These are phyloP conservation scores for Ilex paraguariensis DNA, from an alignment of 305 asterid genomes.

Conservation along the genomic window DNA sequence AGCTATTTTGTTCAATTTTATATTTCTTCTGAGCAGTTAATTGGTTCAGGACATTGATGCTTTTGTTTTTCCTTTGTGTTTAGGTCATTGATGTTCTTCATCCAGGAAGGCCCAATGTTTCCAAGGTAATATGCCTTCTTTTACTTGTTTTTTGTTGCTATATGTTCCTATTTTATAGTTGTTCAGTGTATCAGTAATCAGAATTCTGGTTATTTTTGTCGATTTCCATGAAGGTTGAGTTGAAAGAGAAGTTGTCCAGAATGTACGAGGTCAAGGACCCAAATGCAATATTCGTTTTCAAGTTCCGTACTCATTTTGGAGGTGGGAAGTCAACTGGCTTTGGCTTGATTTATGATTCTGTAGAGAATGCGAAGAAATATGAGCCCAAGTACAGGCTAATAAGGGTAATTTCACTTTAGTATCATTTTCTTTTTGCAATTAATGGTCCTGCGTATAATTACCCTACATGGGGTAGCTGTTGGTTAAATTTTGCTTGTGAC, in stretches of 20 bases:
- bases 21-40: too few species aligned
- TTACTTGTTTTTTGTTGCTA: neutral
- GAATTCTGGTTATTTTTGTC: neutral
- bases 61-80: neutral
- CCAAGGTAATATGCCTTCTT: constrained; percentile 18
- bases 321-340: constrained; percentile 32
- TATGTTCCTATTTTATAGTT: neutral
- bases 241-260: constrained; percentile 29
- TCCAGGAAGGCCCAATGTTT: constrained; percentile 28
- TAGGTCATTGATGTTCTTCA: constrained; percentile 28
- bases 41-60: too few species aligned
- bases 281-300: constrained; percentile 28
- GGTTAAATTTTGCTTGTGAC: too few species aligned
- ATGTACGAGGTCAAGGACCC: constrained; percentile 30
- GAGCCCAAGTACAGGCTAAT: constrained; percentile 29
- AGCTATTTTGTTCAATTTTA: too few species aligned
- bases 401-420: constrained; percentile 11
- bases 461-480: too few species aligned
- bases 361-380: constrained; percentile 27
- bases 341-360: constrained; percentile 26
- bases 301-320: constrained; percentile 28
- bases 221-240: constrained; percentile 15
- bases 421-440: too few species aligned
- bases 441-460: too few species aligned
- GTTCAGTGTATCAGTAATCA: neutral